phyloP scores from a whole-genome alignment of 208 protist species.

The Trypanosoma congolense region DNA sequence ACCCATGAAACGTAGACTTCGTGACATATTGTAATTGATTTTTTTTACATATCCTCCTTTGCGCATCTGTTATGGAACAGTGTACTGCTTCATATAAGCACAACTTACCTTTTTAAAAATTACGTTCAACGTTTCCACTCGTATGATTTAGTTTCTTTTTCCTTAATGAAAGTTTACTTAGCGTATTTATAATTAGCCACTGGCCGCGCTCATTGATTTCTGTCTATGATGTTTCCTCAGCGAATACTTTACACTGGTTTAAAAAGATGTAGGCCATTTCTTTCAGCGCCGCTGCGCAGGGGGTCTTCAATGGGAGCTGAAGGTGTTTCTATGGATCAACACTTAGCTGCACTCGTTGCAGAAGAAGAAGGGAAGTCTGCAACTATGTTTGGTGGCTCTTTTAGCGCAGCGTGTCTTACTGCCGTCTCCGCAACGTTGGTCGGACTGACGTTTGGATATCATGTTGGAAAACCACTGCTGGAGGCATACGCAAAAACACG shows the following conservation, averaged over 20 bases:
- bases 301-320: neutral
- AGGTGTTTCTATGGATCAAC: constrained; percentile 7
- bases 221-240: neutral
- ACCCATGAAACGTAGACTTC: too few species aligned
- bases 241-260: neutral
- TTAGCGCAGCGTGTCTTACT: constrained; percentile 23
- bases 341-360: constrained; percentile 42
- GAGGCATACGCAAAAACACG: constrained; percentile 40
- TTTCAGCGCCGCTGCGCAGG: neutral
- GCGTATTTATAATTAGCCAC: too few species aligned
- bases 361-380: constrained; percentile 32
- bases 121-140: too few species aligned
- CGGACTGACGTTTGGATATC: constrained; percentile 47
- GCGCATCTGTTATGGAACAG: too few species aligned
- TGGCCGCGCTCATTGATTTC: too few species aligned
- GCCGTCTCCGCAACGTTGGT: constrained; percentile 28
- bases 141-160: too few species aligned
- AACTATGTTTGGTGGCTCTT: constrained; percentile 41
- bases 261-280: neutral
- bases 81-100: too few species aligned
- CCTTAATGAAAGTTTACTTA: too few species aligned
- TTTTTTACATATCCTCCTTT: too few species aligned
- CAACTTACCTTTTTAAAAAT: too few species aligned
- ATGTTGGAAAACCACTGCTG: constrained; percentile 56
- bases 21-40: too few species aligned